phyloP scores from a whole-genome alignment of 768 basidiomycete species.

The Boletellus sp. region DNA sequence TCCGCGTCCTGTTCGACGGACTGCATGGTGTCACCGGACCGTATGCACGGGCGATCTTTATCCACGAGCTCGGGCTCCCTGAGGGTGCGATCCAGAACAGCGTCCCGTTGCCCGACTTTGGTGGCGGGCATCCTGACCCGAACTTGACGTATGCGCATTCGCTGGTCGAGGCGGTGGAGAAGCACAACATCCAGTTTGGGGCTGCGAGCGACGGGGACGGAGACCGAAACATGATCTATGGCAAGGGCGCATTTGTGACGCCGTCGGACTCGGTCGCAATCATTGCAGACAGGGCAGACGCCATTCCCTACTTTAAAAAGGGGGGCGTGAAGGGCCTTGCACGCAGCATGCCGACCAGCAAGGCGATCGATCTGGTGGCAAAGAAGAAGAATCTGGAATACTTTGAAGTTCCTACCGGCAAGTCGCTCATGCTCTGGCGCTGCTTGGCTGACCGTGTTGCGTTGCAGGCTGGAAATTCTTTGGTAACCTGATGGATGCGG shows the following conservation, averaged over 20 bases:
- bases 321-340: constrained; percentile 94
- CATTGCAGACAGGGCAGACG: constrained; percentile 95
- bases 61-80: constrained; percentile 77
- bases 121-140: constrained; percentile 96
- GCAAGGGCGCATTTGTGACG: constrained; percentile 95
- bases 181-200: constrained; percentile 81
- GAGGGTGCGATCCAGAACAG: constrained; percentile 86
- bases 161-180: constrained; percentile 90
- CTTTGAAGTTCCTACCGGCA: constrained; percentile 96
- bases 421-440: constrained; percentile 19
- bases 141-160: constrained; percentile 96
- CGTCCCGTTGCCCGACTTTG: constrained; percentile 89
- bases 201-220: constrained; percentile 98
- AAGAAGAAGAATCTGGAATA: constrained; percentile 88
- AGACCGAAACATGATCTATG: constrained; percentile 99
- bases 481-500: constrained; percentile 99
- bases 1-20: constrained; percentile 92
- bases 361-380: constrained; percentile 94
- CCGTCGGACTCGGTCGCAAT: constrained; percentile 97
- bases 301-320: constrained; percentile 86
- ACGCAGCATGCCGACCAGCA: constrained; percentile 95
- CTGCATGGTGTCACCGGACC: constrained; percentile 96
- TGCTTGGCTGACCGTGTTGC: neutral
- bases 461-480: constrained; percentile 96
- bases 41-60: constrained; percentile 85